A percentile compares a stretch with the other conserved stretches of the same genome.
phyloP scores from a whole-genome alignment of 805 yeast genomes.

The Gaillardinia entomophila region DNA sequence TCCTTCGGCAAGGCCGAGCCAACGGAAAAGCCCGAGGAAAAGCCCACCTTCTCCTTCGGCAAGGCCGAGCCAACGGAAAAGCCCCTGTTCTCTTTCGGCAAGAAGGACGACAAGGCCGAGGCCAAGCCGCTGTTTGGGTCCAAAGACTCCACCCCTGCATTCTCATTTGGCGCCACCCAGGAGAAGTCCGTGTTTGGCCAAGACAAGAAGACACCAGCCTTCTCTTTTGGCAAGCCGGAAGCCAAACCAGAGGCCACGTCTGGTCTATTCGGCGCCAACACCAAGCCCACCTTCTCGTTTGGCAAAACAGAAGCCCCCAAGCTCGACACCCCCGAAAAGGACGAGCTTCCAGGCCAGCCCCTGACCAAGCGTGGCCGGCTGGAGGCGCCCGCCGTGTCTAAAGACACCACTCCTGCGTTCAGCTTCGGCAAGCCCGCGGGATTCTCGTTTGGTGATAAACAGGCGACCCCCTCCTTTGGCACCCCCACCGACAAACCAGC shows the following conservation, averaged over 20 bases:
- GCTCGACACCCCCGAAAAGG: not conserved
- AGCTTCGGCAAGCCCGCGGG: slow-evolving; percentile 5
- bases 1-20: slow-evolving; percentile 10
- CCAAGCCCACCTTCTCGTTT: slow-evolving; percentile 1
- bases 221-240: slow-evolving; percentile 11
- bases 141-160: slow-evolving; percentile 5
- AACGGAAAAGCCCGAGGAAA: slow-evolving; percentile 2
- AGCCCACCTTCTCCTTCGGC: slow-evolving; percentile 17
- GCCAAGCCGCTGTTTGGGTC: too few species aligned
- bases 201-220: slow-evolving; percentile 4
- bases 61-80: slow-evolving; percentile 1
- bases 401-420: slow-evolving; percentile 3
- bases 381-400: not conserved
- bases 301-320: slow-evolving; percentile 1
- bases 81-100: slow-evolving; percentile 14
- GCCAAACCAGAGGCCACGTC: too few species aligned
- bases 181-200: not conserved
- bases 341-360: too few species aligned
- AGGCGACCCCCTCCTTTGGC: slow-evolving; percentile 3
- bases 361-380: too few species aligned
- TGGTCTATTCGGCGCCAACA: not conserved
- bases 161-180: slow-evolving; percentile 7
- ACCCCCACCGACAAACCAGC: slow-evolving; percentile 1
- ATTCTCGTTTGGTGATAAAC: too few species aligned
- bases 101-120: slow-evolving; percentile 1